Conservation (phyloP, 2,329 filamentous ascomycete genomes). For the Parafenestella ontariensis region DNA sequence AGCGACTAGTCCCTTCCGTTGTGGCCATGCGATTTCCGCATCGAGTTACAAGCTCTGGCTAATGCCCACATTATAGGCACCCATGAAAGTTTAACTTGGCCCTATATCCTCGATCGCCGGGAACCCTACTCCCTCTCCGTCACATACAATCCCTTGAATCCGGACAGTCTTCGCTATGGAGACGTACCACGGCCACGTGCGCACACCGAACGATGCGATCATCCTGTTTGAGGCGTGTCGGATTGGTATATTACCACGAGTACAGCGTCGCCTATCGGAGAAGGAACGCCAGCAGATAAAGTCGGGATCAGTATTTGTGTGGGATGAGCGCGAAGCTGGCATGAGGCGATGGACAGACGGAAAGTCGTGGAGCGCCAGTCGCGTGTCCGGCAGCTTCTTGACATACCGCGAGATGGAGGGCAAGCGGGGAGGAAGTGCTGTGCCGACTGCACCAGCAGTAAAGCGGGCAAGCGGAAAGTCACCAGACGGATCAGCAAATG, state of each 20-base stretch:
- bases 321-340: conserved; percentile 97
- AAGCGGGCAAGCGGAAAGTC: conserved; percentile 68
- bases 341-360: conserved; percentile 99
- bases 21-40: neutral
- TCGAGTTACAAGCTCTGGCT: conserved; percentile 6
- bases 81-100: conserved; percentile 11
- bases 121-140: neutral
- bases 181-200: conserved; percentile 93
- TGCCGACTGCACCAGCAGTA: conserved; percentile 50
- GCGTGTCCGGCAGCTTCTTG: conserved; percentile 95
- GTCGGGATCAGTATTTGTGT: conserved; percentile 98
- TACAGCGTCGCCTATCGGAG: conserved; percentile 91
- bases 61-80: conserved; percentile 16
- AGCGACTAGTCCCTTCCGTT: neutral
- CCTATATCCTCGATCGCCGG: neutral
- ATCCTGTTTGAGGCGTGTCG: conserved; percentile 98
- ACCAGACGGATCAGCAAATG: conserved; percentile 79
- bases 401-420: conserved; percentile 99
- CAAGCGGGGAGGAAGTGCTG: conserved; percentile 82
- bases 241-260: conserved; percentile 84
- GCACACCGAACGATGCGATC: conserved; percentile 95
- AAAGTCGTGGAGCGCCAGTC: conserved; percentile 98
- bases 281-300: conserved; percentile 96
- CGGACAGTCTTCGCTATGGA: conserved; percentile 69
- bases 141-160: neutral